Evolutionary conservation across 208 protist genomes (phyloP), one percentile per base, ranked within the genome.

Genomic region (Acanthamoeba quina): DNA sequence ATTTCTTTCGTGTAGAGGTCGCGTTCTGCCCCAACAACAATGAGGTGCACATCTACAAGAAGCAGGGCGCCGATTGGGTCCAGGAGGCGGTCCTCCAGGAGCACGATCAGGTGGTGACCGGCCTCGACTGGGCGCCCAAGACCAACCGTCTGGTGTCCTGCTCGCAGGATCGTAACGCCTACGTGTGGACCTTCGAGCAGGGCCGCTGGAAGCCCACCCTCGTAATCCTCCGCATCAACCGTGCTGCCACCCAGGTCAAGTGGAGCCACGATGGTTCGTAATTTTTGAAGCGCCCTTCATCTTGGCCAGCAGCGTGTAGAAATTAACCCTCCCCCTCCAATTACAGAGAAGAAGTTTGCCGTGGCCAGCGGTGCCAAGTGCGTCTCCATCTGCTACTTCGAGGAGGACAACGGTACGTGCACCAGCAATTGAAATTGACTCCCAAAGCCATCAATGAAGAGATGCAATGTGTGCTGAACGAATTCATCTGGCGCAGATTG

Each of bases 81-180:
- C 24, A 76, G 49, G 29, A 72, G 21, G 41, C 92, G 94, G 89
- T 96, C 95, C 56, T 82, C 88, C 24, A 26, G 31, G 56, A 99
- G 97, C 98, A 99, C 92, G 97, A 98, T 85, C 96, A 97, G 74
- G 86, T 97, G 31, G 97, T 99, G 26, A 98, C 98, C 3, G 94
- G 94, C 56, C 96, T 99, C 64, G 98, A 99, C 93, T 99, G 98
- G 98, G 98, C 96, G 56, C 94, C 94, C 60, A 96, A 96, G 44
- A 97, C 94, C n/a, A 98, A 99, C 95, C 52, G 94, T 29, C 97
- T 99, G 70, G 94, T 99, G 11, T 97, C 97, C 49, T 98, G 98
- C 94, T 96, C 96, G 44, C 98, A 99, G 92, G 98, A 99, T 94
- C 94, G 98, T 68, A 99, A 99, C 94, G 98, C 98, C 76, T 99